phyloP scores from a whole-genome alignment of 352 stramenopile species.

The Globisporangium viniferum region DNA sequence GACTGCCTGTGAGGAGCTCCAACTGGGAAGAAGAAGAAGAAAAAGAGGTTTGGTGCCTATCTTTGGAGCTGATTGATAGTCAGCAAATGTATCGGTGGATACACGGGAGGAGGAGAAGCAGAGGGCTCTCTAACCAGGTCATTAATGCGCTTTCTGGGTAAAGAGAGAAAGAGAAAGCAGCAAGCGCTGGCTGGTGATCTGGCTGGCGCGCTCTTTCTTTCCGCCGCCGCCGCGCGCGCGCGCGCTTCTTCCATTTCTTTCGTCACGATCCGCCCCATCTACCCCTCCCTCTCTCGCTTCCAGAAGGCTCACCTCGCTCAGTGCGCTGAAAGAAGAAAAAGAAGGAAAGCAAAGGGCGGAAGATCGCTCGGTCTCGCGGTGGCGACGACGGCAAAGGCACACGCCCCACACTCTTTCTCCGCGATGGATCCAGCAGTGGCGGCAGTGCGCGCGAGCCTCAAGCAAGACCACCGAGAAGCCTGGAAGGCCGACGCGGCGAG shows the following conservation, averaged over 20 bases:
- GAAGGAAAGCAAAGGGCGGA: background rate
- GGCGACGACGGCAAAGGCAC: no score
- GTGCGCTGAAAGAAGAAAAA: conserved; percentile 1
- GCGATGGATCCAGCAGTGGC: background rate
- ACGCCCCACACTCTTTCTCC: background rate
- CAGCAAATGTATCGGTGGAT: background rate
- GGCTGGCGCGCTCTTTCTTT: background rate
- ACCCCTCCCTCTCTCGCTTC: background rate
- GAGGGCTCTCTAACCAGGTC: background rate
- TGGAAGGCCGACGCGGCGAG: background rate
- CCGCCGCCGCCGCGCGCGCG: no score
- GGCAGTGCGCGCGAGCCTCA: background rate
- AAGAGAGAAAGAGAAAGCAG: background rate
- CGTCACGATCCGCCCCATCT: background rate
- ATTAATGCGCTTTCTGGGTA: background rate
- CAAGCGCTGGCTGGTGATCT: background rate
- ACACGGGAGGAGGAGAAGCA: background rate
- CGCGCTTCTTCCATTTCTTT: conserved; percentile 8
- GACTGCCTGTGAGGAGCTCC: background rate
- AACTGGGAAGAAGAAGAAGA: background rate
- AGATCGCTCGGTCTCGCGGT: background rate
- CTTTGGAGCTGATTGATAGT: background rate
- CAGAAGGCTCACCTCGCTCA: background rate
- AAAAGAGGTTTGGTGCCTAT: background rate
- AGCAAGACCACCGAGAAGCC: background rate